Base-by-base conservation (phyloP, 495 filamentous ascomycete genomes). In the Annulohypoxylon moriforme region DNA sequence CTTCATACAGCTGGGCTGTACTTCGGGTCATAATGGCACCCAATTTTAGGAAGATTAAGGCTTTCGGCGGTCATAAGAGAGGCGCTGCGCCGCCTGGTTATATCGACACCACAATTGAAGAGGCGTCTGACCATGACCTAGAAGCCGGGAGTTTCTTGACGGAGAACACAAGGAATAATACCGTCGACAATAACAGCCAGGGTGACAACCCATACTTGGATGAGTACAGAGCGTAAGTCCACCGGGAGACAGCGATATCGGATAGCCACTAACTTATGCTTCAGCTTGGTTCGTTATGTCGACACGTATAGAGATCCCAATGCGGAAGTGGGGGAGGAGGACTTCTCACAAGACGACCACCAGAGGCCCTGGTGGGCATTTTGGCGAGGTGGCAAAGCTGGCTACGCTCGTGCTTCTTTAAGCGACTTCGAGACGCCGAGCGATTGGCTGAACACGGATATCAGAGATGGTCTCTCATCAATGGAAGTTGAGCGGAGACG, bases 401-500 rank as follows among this genome's bases (percentile, higher is more conserved):
- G 77, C 75, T 67, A 82, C 79, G 16, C 80, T 69, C 72, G 76
- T 27, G 73, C 72, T n/a, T 77, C 75, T 62, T 60, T 80, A 34
- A 68, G 57, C 38, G 71, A 74, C 58, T 87, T 89, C 73, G 85
- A 89, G 57, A 84, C 85, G 56, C 74, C 74, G 16, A 67, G 55
- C 31, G 89, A 92, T 49, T 93, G 90, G 91, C 80, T 93, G 64
- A 82, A 89, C 55, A 91, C 90, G 68, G 89, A 93, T 71, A 87
- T 92, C 75, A 85, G 85, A 76, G 78, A 86, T 58, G 92, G 92
- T 85, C 81, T 94, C 44, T 83, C 78, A 47, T 79, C 79, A 71
- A 68, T 62, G 63, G 89, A 93, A 64, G 87, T 92, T 67, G 90
- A 92, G 72, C 72, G 76, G 46, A 88, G 91, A 73, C 87, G 91